A percentile compares a stretch with the other conserved stretches of the same genome.
phyloP scores from a whole-genome alignment of 352 stramenopile genomes.

The Phytophthora capsici region DNA sequence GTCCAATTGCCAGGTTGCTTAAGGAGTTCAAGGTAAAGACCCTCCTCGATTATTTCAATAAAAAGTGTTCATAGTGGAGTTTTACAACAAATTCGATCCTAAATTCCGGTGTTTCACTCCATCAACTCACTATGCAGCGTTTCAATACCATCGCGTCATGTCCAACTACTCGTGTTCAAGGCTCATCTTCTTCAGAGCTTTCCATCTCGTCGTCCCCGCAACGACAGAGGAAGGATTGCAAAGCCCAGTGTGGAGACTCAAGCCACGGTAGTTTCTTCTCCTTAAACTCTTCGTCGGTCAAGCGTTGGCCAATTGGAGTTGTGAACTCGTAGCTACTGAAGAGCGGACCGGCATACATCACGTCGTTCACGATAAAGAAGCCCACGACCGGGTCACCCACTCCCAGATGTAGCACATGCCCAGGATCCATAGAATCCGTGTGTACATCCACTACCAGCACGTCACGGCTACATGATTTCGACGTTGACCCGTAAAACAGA shows the following conservation, averaged over 20 bases:
- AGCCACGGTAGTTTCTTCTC: neutral
- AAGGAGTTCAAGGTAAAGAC: constrained; percentile 15
- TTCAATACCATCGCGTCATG: no score
- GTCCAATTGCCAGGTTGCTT: constrained; percentile 34
- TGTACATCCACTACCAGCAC: constrained; percentile 16
- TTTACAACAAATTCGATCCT: no score
- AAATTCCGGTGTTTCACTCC: no score
- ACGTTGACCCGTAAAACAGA: constrained; percentile 1
- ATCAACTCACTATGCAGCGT: no score
- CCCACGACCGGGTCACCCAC: constrained; percentile 12
- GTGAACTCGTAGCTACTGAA: constrained; percentile 28
- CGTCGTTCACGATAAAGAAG: constrained; percentile 17
- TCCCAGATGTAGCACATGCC: constrained; percentile 14
- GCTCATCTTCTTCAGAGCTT: neutral
- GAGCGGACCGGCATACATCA: constrained; percentile 20
- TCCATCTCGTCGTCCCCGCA: neutral
- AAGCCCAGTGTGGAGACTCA: constrained; percentile 13
- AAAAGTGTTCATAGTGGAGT: constrained; percentile 25
- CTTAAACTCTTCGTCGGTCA: constrained; percentile 17
- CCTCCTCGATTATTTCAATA: constrained; percentile 30
- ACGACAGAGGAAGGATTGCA: constrained; percentile 6
- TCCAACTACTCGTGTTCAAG: no score
- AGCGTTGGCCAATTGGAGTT: constrained; percentile 12
- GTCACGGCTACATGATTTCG: constrained; percentile 3
- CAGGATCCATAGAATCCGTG: constrained; percentile 14